Percentiles rank a stretch among this genome's conserved stretches.
Conservation (phyloP, 2,329 filamentous ascomycete genomes). For the Fusarium mexicanum region DNA sequence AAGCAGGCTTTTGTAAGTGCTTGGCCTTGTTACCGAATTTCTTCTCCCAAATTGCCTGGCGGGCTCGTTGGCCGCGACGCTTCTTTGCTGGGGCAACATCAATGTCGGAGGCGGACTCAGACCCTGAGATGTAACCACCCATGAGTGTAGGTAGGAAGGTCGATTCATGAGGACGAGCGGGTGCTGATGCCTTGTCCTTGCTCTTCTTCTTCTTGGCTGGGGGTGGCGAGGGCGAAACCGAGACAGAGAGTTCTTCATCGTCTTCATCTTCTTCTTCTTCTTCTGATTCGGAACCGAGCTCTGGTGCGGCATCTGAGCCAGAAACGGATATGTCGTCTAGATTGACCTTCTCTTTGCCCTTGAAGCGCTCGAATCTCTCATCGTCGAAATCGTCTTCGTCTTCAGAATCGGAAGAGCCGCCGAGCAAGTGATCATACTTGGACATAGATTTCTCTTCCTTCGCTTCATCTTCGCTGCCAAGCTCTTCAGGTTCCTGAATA, state of each 20-base stretch:
- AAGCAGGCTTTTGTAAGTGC: constrained; percentile 62
- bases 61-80: constrained; percentile 81
- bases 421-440: constrained; percentile 59
- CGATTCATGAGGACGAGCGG: constrained; percentile 51
- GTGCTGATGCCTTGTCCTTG: constrained; percentile 27
- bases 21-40: constrained; percentile 79
- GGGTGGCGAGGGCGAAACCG: constrained; percentile 49
- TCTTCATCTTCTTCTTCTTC: constrained; percentile 30
- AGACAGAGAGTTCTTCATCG: constrained; percentile 36
- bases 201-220: constrained; percentile 49
- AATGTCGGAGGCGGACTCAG: constrained; percentile 74
- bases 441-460: constrained; percentile 49
- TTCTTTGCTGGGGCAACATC: constrained; percentile 72
- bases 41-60: constrained; percentile 82
- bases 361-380: constrained; percentile 45
- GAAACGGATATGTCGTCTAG: constrained; percentile 54
- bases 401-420: constrained; percentile 53
- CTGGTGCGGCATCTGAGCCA: constrained; percentile 47
- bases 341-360: constrained; percentile 49
- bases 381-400: constrained; percentile 53
- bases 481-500: constrained; percentile 22
- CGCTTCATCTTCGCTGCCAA: constrained; percentile 40
- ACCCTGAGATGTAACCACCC: constrained; percentile 82
- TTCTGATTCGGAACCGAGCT: constrained; percentile 42
- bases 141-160: constrained; percentile 80